phyloP scores from a whole-genome alignment of 768 basidiomycete species.

The Trametes coccinea region DNA sequence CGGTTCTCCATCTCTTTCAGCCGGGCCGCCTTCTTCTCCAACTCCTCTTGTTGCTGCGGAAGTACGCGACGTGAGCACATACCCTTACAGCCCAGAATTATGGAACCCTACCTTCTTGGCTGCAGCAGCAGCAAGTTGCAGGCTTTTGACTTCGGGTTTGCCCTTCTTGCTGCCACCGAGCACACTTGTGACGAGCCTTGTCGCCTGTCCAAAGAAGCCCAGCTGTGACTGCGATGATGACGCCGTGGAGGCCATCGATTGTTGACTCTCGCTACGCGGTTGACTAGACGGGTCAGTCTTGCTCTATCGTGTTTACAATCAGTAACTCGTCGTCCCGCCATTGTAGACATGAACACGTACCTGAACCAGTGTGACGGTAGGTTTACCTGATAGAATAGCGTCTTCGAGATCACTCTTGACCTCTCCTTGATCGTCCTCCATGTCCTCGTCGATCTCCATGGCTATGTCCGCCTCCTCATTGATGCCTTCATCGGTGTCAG shows the following conservation, averaged over 20 bases:
- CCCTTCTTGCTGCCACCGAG: slow-evolving; percentile 70
- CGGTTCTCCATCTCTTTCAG: slow-evolving; percentile 82
- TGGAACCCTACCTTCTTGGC: slow-evolving; percentile 77
- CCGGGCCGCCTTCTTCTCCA: slow-evolving; percentile 72
- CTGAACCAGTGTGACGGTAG: slow-evolving; percentile 38
- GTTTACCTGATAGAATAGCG: slow-evolving; percentile 39
- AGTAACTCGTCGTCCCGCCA: not conserved
- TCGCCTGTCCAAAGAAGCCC: slow-evolving; percentile 72
- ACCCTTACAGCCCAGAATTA: not conserved
- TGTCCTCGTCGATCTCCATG: slow-evolving; percentile 38
- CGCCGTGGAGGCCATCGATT: slow-evolving; percentile 50
- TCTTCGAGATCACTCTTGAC: slow-evolving; percentile 41
- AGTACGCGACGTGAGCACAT: not conserved
- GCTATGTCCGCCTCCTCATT: slow-evolving; percentile 33
- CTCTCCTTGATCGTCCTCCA: slow-evolving; percentile 36
- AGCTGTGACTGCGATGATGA: slow-evolving; percentile 42
- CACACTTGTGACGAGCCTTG: slow-evolving; percentile 65
- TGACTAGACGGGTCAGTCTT: slow-evolving; percentile 28
- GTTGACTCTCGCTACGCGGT: slow-evolving; percentile 51
- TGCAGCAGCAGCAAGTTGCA: slow-evolving; percentile 78
- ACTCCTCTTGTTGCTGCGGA: slow-evolving; percentile 83
- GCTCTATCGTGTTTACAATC: not conserved
- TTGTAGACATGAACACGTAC: slow-evolving; percentile 5
- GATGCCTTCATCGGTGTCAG: slow-evolving; percentile 14
- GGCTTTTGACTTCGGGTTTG: slow-evolving; percentile 73